A percentile compares a stretch with the other conserved stretches of the same genome.
phyloP scores from a whole-genome alignment of 2,329 filamentous ascomycete genomes.

The Pochonia chlamydosporia region DNA sequence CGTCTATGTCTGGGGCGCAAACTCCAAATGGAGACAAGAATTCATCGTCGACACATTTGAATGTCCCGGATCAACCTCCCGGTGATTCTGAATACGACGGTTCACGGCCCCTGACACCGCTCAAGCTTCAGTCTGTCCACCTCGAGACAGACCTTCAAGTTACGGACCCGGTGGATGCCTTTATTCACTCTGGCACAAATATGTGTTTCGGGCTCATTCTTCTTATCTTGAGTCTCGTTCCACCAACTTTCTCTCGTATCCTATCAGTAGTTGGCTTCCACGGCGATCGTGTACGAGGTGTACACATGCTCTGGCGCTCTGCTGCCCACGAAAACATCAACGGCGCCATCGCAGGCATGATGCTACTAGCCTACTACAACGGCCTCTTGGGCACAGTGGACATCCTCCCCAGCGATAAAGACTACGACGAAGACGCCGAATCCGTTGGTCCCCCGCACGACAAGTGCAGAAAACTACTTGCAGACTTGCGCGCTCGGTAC shows the following conservation, averaged over 20 bases:
- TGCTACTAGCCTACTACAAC: constrained; percentile 83
- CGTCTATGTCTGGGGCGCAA: constrained; percentile 36
- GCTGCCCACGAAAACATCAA: constrained; percentile 84
- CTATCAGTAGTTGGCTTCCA: constrained; percentile 86
- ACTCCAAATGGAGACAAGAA: constrained; percentile 29
- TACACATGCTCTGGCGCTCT: constrained; percentile 85
- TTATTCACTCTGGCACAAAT: constrained; percentile 82
- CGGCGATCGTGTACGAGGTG: constrained; percentile 76
- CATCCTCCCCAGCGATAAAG: constrained; percentile 62
- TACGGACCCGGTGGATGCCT: constrained; percentile 72
- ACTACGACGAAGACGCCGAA: constrained; percentile 49
- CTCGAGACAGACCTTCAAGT: constrained; percentile 56
- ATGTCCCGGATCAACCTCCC: constrained; percentile 14
- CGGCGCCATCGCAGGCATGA: constrained; percentile 80
- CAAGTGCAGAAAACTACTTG: constrained; percentile 61
- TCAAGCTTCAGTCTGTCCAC: constrained; percentile 31
- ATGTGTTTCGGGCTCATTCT: constrained; percentile 86
- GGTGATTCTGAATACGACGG: constrained; percentile 12
- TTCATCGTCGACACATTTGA: constrained; percentile 12
- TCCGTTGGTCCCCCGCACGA: constrained; percentile 66
- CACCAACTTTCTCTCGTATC: constrained; percentile 81
- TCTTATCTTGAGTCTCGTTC: constrained; percentile 85
- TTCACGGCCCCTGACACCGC: constrained; percentile 11
- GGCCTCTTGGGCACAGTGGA: constrained; percentile 81
- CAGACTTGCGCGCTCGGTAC: constrained; percentile 69